Base-by-base conservation (phyloP, 495 filamentous ascomycete species). In the Tuber umbilicatum region DNA sequence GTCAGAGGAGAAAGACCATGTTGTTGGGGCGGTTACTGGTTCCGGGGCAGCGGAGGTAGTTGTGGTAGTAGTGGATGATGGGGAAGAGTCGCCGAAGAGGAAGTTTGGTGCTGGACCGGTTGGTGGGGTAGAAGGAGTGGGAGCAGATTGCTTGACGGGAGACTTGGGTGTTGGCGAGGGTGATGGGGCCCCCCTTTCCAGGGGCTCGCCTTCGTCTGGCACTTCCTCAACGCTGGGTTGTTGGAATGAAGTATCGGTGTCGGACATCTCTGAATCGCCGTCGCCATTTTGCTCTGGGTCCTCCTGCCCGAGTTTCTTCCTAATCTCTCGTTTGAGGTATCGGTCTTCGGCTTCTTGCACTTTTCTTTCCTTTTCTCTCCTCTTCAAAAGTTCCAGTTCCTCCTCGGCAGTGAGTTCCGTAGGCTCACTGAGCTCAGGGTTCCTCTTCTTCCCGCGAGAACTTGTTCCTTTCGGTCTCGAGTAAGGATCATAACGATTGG, bases 381-480 rank as follows among this genome's bases (percentile, higher is more conserved):
- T 73, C 38, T 81, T 78, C 42, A 81, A 42, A 19, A 81, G 45
- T 68, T 81, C 70, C 12, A 81, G 31, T 45, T 81, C 73, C 68
- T 81, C 80, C n/a, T 75, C 76, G 38, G 80, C 76, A 19, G 80
- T 73, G 23, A 81, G 71, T n/a, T 81, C 79, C 40, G 72, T 78
- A 42, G 73, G 68, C 43, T 81, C 79, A 9, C 72, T 78, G 37
- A 67, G 75, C 35, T 70, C 42, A 17, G 70, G 14, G 9, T 50
- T 78, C 14, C 73, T 72, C 42, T 72, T 79, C 42, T 67, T 71
- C 23, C 14, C 35, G 16, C 72, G 17, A 37, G 72, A 45, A 38
- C 41, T 77, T 64, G 55, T 6, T 31, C 55, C 27, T 7, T 35
- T 64, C 31, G 55, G 55, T 38, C 77, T 73, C n/a, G 76, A 69